Base-by-base conservation (phyloP, 257 asterid genomes). In the Jasminum sambac region DNA sequence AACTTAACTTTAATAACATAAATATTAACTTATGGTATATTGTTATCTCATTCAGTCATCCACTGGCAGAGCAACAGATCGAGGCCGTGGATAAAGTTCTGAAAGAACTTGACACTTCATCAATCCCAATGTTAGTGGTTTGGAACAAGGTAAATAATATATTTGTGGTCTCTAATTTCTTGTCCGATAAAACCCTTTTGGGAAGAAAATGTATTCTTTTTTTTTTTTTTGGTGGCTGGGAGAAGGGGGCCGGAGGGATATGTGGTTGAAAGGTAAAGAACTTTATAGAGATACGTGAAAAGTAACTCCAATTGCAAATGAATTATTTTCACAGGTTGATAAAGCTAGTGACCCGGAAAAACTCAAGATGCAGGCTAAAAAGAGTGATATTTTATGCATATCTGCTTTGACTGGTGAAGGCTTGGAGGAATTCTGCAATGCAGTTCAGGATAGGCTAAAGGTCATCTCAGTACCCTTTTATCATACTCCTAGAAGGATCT, bases 351-450 rank as follows among this genome's bases (percentile, higher is more conserved):
- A 91, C 78, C 95, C 91, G 26, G 87, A 86, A 67, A 86, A 80
- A 76, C 50, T 89, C 44, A 88, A 78, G 76, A 78, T 84, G 60
- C 91, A 91, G 61, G 96, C 97, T 41, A 61, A 71, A 86, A 64
- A 58, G 60, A 84, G 80, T 62, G 89, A 89, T 81, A 87, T 82
- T 37, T 76, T 91, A 30, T 91, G 97, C 80, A 66, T 94, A 73
- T 94, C 99, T 82, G 97, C 99, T 85, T 80, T 89, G 69, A 88
- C 94, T 42, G 97, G 99, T 67, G 97, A 94, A 81, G 99, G 99
- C 40, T 72, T 94, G 34, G 97, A 91, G 69, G 93, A 91, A 44
- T 94, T 94, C 88, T 88, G 96, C 79, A 71, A 79, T 11, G 96
- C 92, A 64, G 89, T 94, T 81, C 96, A 91, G 78, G 93, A 83